A percentile compares a stretch with the other conserved stretches of the same genome.
These are phyloP conservation scores for Picocystis sp. DNA, from an alignment of 163 green algal species.

Conservation along the genomic window DNA sequence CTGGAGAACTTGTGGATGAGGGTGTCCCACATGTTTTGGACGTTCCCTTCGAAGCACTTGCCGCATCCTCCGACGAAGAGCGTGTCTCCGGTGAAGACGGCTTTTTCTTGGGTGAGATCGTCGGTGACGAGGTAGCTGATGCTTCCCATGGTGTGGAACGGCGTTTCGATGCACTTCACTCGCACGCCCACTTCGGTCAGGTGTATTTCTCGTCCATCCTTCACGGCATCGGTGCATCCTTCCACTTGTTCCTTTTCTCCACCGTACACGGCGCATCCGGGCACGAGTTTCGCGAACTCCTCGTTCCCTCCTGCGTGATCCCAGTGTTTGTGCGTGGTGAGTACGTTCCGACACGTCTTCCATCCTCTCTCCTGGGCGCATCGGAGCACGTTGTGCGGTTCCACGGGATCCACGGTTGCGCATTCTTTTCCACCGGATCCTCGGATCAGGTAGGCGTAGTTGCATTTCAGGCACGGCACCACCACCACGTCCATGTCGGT, in stretches of 20 bases:
- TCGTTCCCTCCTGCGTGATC: constrained; percentile 17
- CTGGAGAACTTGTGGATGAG: constrained; percentile 9
- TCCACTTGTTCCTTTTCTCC: constrained; percentile 7
- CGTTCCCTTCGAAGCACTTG: constrained; percentile 16
- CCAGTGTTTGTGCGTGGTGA: constrained; percentile 20
- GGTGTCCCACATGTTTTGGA: constrained; percentile 12
- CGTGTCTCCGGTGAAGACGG: constrained; percentile 19
- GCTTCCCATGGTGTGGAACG: constrained; percentile 19
- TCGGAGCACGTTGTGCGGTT: constrained; percentile 11
- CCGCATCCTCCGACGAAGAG: constrained; percentile 17
- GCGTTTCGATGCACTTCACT: constrained; percentile 2
- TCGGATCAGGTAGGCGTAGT: constrained; percentile 18
- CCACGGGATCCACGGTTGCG: constrained; percentile 15
- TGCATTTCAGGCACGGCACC: constrained; percentile 13
- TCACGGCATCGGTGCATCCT: constrained; percentile 1
- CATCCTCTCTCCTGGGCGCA: constrained; percentile 5
- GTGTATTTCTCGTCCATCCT: constrained; percentile 8
- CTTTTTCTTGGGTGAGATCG: constrained; percentile 6
- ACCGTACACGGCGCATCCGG: constrained; percentile 7
- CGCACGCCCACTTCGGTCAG: constrained; percentile 12
- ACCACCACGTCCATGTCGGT: constrained; percentile 12
- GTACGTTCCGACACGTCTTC: constrained; percentile 12
- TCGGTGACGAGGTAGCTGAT: constrained; percentile 18
- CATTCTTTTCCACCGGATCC: constrained; percentile 6
- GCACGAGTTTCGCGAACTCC: constrained; percentile 4